Conservation (phyloP, 805 yeast genomes). For the Pichia nanzhaoensis region DNA sequence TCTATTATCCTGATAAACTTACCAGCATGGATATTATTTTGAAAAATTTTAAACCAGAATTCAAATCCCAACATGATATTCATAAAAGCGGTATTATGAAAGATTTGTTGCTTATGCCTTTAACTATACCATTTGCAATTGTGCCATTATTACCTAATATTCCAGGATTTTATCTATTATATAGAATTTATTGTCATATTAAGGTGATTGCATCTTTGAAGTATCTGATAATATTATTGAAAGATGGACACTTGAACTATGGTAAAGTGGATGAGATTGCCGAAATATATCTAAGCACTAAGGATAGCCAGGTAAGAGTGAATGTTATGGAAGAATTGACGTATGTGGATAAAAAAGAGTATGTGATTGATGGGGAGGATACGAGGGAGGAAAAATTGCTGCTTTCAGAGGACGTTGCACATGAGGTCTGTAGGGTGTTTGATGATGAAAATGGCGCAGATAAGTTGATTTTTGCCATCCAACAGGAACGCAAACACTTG, state of each 20-base stretch:
- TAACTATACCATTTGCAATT: slow-evolving; percentile 72
- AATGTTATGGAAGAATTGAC: slow-evolving; percentile 19
- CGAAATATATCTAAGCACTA: slow-evolving; percentile 23
- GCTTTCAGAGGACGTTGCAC: slow-evolving; percentile 40
- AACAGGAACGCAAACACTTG: slow-evolving; percentile 39
- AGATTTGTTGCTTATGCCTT: slow-evolving; percentile 59
- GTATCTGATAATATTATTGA: slow-evolving; percentile 54
- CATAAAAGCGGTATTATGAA: slow-evolving; percentile 52
- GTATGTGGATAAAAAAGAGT: slow-evolving; percentile 9
- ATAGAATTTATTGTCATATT: slow-evolving; percentile 77
- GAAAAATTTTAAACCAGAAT: slow-evolving; percentile 37
- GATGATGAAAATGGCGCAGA: slow-evolving; percentile 39
- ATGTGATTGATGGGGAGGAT: slow-evolving; percentile 19
- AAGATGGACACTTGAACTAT: slow-evolving; percentile 32
- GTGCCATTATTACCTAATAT: slow-evolving; percentile 86
- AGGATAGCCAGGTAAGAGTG: slow-evolving; percentile 14
- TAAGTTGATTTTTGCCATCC: slow-evolving; percentile 44
- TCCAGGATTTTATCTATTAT: slow-evolving; percentile 82
- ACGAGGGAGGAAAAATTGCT: slow-evolving; percentile 32
- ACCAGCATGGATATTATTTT: slow-evolving; percentile 26
- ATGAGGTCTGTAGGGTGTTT: slow-evolving; percentile 37
- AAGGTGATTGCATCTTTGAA: slow-evolving; percentile 71
- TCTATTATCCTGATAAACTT: slow-evolving; percentile 44
- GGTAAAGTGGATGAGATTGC: slow-evolving; percentile 29
- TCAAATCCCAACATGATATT: slow-evolving; percentile 37